A percentile compares a stretch with the other conserved stretches of the same genome.
Evolutionary conservation across 805 yeast genomes (phyloP).

Genomic region (Metschnikowia peoriensis): DNA sequence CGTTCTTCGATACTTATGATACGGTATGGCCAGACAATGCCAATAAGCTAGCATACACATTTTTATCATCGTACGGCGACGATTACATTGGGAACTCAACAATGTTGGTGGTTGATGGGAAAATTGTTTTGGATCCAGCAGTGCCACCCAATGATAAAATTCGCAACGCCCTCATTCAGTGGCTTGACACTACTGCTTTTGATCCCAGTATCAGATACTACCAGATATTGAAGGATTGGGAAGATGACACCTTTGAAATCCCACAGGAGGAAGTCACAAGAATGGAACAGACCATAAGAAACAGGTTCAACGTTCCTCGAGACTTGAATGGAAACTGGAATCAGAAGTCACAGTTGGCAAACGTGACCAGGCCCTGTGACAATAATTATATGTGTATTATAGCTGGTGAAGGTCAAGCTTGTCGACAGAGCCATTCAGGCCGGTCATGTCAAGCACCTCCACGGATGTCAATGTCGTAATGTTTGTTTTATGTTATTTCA

Average conservation of each 20-base stretch:
- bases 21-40: conserved; percentile 8
- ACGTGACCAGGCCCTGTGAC: too few relatives aligned
- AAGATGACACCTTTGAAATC: not conserved
- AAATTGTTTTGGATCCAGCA: conserved; percentile 1
- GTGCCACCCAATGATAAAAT: not conserved
- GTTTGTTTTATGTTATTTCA: too few relatives aligned
- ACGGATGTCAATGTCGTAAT: too few relatives aligned
- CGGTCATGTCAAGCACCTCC: too few relatives aligned
- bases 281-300: not conserved
- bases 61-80: not conserved
- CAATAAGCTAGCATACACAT: conserved; percentile 7
- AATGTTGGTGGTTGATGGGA: not conserved
- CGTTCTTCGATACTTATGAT: conserved; percentile 6
- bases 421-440: too few relatives aligned
- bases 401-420: too few relatives aligned
- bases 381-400: too few relatives aligned
- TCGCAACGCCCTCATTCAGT: not conserved
- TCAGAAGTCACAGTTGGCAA: too few relatives aligned
- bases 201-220: conserved; percentile 5
- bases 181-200: conserved; percentile 5
- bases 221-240: conserved; percentile 4
- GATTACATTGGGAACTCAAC: not conserved
- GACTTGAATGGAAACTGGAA: not conserved
- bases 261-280: not conserved
- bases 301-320: not conserved